Percentiles rank a stretch among this genome's conserved stretches.
Evolutionary conservation across 2,329 filamentous ascomycete species (phyloP).

Genomic region (Nannizziopsis arthrosporioides): DNA sequence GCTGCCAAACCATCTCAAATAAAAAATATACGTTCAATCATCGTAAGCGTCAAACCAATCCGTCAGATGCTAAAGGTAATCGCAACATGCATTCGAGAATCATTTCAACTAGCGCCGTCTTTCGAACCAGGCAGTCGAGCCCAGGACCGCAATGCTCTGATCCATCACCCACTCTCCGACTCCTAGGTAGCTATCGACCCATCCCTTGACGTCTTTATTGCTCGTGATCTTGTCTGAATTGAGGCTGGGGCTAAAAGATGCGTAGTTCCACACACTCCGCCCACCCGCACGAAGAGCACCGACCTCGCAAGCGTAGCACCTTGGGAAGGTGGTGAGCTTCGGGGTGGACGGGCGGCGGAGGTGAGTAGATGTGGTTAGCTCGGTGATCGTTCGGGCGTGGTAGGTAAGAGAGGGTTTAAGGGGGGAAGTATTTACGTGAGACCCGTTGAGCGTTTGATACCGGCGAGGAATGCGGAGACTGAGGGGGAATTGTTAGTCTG

Average conservation of each 20-base stretch:
- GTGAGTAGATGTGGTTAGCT: conserved; percentile 10
- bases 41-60: conserved; percentile 4
- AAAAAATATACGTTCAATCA: background rate
- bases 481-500: conserved; percentile 4
- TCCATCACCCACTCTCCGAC: conserved; percentile 98
- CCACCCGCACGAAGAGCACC: background rate
- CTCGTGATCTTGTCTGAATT: conserved; percentile 76
- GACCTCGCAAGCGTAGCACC: conserved; percentile 3
- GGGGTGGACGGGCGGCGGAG: conserved; percentile 10
- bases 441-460: conserved; percentile 93
- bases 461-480: conserved; percentile 94
- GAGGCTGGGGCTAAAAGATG: conserved; percentile 52
- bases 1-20: background rate
- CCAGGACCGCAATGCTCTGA: conserved; percentile 83
- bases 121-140: conserved; percentile 82
- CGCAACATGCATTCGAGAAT: background rate
- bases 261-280: conserved; percentile 9
- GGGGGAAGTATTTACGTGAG: conserved; percentile 67
- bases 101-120: conserved; percentile 39
- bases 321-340: conserved; percentile 3
- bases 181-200: conserved; percentile 87
- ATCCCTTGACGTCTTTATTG: conserved; percentile 70
- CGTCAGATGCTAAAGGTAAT: background rate
- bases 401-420: conserved; percentile 10
- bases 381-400: background rate